phyloP scores from a whole-genome alignment of 2,329 filamentous ascomycete species.

The Tolypocladium ovalisporum region DNA sequence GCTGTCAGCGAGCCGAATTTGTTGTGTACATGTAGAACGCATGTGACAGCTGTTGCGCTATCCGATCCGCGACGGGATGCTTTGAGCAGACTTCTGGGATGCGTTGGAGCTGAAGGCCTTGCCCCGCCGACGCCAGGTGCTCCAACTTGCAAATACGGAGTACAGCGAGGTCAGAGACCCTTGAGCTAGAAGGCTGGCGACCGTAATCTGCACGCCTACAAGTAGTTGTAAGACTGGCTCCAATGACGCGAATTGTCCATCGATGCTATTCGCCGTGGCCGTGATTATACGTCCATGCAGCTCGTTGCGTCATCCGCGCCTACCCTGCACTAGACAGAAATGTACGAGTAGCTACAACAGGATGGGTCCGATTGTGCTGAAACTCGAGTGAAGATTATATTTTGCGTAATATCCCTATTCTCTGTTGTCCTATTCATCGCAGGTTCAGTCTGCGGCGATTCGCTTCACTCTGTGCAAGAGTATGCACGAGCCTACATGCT shows the following conservation, averaged over 20 bases:
- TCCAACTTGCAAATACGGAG: too few species aligned
- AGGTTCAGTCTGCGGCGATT: too few species aligned
- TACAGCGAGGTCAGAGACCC: too few species aligned
- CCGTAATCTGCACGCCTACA: neutral
- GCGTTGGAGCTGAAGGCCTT: neutral
- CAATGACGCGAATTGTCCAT: neutral
- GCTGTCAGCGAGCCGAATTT: neutral
- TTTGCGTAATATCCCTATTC: too few species aligned
- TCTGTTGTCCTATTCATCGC: too few species aligned
- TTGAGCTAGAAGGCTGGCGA: too few species aligned
- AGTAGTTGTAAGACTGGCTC: neutral
- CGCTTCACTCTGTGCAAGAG: too few species aligned
- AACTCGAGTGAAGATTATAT: neutral
- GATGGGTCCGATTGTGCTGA: neutral
- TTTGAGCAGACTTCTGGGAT: neutral
- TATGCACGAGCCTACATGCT: too few species aligned
- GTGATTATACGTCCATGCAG: neutral
- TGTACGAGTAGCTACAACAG: neutral
- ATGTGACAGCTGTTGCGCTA: too few species aligned
- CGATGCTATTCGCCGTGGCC: neutral
- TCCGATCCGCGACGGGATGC: too few species aligned
- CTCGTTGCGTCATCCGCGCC: neutral
- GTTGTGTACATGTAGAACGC: neutral
- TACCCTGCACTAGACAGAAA: neutral
- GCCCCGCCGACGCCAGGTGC: too few species aligned